Evolutionary conservation across 192 early-diverging fungal genomes (phyloP).

Genomic region (Umbelopsis isabellina): DNA sequence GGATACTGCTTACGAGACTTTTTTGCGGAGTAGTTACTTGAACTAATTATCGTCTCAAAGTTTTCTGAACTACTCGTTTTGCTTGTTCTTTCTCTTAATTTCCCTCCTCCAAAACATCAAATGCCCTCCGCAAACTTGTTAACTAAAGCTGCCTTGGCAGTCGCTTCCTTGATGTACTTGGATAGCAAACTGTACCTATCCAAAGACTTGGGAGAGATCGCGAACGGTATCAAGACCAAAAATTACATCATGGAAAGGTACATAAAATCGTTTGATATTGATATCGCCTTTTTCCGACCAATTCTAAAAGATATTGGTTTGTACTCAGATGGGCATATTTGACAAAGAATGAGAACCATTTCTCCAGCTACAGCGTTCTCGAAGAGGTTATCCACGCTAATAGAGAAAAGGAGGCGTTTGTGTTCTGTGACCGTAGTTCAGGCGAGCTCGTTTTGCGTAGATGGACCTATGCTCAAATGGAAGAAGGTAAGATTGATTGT

Average conservation of each 20-base stretch:
- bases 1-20: conserved; percentile 15
- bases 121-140: conserved; percentile 4
- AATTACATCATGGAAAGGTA: neutral
- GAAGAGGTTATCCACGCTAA: neutral
- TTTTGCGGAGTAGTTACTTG: neutral
- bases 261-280: too few species aligned
- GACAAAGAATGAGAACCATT: neutral
- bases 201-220: neutral
- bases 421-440: conserved; percentile 3
- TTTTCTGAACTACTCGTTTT: neutral
- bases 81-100: neutral
- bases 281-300: too few species aligned
- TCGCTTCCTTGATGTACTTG: conserved; percentile 2
- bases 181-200: conserved; percentile 7
- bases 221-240: neutral
- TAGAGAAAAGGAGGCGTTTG: neutral
- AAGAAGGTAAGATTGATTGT: neutral
- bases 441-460: neutral
- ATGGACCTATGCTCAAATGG: conserved; percentile 14
- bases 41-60: neutral
- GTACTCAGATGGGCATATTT: neutral
- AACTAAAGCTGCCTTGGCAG: conserved; percentile 3
- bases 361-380: neutral
- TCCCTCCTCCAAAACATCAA: neutral
- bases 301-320: too few species aligned